Base-by-base conservation (phyloP, 495 filamentous ascomycete genomes). In the Neurospora sp. region DNA sequence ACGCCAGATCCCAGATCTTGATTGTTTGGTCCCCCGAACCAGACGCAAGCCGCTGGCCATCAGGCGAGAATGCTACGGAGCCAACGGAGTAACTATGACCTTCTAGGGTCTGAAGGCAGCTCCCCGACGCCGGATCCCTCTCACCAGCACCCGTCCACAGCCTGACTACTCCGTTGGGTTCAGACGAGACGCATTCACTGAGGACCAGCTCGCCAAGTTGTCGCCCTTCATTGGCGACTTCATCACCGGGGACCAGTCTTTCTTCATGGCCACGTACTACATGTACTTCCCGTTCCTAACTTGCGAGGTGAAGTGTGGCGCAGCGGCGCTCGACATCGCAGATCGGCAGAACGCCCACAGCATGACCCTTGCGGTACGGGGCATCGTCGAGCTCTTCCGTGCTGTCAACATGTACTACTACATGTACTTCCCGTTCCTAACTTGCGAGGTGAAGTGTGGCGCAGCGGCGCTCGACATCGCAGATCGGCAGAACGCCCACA, bases 171-270 rank as follows among this genome's bases (percentile, higher is more conserved):
- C 82, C 18, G 75, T 84, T 6, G 82, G 82, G 5, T 86, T 85
- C 71, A 70, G 69, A 71, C 76, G 80, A 77, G 78, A 76, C 27
- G 81, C 80, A 73, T 87, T 87, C 41, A 84, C 79, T 7, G 66
- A 82, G 0, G 74, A 82, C 42, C 83, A 85, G 73, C 82, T 85
- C 5, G 42, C 74, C 41, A 85, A 81, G 75, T 74, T 86, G 4
- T 59, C 75, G 66, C 81, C 82, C 6, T 80, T 84, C 12, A 72
- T 85, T 70, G 70, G 70, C 37, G 81, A 81, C 70, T 71, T 46
- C 73, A 41, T 70, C 22, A 11, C 42, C 18, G 31, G 66, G 31
- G 73, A 74, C 61, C 61, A 72, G 35, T 74, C 73, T 5, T 72
- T 74, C 66, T 74, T 74, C 41, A 74, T 74, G 70, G 70, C 75